A percentile compares a stretch with the other conserved stretches of the same genome.
phyloP scores from a whole-genome alignment of 2,329 filamentous ascomycete genomes.

The Hypomyces perniciosus region DNA sequence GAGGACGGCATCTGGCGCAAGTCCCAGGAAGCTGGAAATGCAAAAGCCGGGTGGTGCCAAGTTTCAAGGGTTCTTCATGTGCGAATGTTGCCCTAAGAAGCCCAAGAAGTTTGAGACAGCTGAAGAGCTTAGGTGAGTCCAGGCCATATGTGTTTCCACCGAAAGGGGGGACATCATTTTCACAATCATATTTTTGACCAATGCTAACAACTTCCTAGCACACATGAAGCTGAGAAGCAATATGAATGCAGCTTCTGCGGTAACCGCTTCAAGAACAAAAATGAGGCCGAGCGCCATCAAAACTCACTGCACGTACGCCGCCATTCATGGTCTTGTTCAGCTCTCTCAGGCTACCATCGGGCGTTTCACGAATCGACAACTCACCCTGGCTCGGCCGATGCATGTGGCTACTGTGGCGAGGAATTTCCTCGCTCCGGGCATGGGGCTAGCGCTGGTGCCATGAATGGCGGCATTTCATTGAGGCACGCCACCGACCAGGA shows the following conservation, averaged over 20 bases:
- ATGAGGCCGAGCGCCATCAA: constrained; percentile 92
- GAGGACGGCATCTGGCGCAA: constrained; percentile 41
- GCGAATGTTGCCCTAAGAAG: constrained; percentile 95
- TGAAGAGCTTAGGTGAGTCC: constrained; percentile 72
- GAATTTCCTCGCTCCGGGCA: constrained; percentile 62
- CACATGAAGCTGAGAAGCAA: constrained; percentile 91
- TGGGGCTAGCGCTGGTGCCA: constrained; percentile 27
- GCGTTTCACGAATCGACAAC: constrained; percentile 80
- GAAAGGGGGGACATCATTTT: background rate
- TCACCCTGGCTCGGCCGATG: constrained; percentile 63
- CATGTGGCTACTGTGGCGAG: constrained; percentile 91
- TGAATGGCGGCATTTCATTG: constrained; percentile 30
- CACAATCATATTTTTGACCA: background rate
- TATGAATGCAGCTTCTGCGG: constrained; percentile 90
- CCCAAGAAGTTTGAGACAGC: constrained; percentile 88
- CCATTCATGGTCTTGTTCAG: constrained; percentile 96
- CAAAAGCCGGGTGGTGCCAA: constrained; percentile 42
- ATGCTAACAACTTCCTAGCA: constrained; percentile 41
- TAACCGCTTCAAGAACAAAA: constrained; percentile 98
- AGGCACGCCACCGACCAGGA: constrained; percentile 66
- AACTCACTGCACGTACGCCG: constrained; percentile 88
- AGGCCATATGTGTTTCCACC: background rate
- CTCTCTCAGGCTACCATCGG: constrained; percentile 67
- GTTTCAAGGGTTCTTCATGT: constrained; percentile 57
- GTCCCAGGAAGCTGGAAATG: constrained; percentile 49